Evolutionary conservation across 352 stramenopile genomes (phyloP).

Genomic region (Phytophthora citrophthora): DNA sequence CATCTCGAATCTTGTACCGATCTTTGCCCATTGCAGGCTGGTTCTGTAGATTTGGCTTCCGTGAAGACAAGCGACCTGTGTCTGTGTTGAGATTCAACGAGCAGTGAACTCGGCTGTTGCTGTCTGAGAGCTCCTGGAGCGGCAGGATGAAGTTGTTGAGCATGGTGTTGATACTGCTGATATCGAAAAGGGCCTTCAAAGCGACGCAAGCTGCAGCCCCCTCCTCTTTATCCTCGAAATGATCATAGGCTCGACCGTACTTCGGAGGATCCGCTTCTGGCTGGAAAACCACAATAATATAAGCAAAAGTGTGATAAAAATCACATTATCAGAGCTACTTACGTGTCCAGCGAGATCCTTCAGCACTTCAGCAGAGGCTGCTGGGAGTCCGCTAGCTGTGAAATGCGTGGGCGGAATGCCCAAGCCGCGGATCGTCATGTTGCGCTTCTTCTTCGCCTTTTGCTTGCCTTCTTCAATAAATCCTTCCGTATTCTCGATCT

Average conservation of each 20-base stretch:
- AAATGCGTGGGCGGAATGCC: slow-evolving; percentile 93
- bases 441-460: slow-evolving; percentile 80
- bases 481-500: slow-evolving; percentile 84
- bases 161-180: slow-evolving; percentile 99
- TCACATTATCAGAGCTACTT: slow-evolving; percentile 2
- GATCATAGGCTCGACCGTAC: slow-evolving; percentile 90
- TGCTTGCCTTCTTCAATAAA: slow-evolving; percentile 74
- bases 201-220: slow-evolving; percentile 95
- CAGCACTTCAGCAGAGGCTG: slow-evolving; percentile 95
- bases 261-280: slow-evolving; percentile 78
- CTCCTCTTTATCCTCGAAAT: slow-evolving; percentile 93
- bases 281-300: slow-evolving; percentile 31
- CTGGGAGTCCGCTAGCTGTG: slow-evolving; percentile 92
- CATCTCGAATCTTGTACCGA: slow-evolving; percentile 90
- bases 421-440: slow-evolving; percentile 88
- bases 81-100: slow-evolving; percentile 99
- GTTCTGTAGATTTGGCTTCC: slow-evolving; percentile 99
- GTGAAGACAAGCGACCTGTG: slow-evolving; percentile 96
- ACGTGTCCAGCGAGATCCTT: slow-evolving; percentile 92
- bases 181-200: slow-evolving; percentile 94
- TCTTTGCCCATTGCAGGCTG: slow-evolving; percentile 92
- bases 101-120: slow-evolving; percentile 96
- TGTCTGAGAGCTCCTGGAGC: slow-evolving; percentile 93
- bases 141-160: slow-evolving; percentile 97
- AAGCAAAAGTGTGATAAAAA: slow-evolving; percentile 1